These are phyloP conservation scores for Bipolaris bicolor DNA, from an alignment of 2,329 filamentous ascomycete species.

Conservation along the genomic window DNA sequence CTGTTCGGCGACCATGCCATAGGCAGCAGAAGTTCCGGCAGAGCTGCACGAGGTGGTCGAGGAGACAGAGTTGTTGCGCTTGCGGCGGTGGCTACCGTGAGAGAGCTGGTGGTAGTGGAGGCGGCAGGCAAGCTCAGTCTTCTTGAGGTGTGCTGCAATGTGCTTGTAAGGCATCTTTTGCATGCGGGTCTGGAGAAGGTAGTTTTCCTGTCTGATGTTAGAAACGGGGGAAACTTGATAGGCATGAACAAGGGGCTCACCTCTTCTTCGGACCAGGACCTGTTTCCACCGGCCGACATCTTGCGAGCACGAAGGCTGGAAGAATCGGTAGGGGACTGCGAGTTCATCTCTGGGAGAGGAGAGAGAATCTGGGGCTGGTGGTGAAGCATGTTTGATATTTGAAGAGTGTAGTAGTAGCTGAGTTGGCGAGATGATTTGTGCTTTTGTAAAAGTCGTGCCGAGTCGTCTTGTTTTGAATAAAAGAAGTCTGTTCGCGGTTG, in stretches of 20 bases:
- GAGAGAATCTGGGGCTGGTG: conserved; percentile 49
- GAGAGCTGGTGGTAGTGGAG: conserved; percentile 87
- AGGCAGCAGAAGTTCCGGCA: conserved; percentile 48
- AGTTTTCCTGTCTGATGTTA: conserved; percentile 69
- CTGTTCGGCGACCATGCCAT: conserved; percentile 44
- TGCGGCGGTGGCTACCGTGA: conserved; percentile 80
- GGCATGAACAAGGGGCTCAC: conserved; percentile 54
- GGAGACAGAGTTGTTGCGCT: conserved; percentile 74
- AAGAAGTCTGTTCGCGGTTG: conserved; percentile 56
- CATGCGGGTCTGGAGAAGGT: conserved; percentile 80
- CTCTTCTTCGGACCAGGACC: conserved; percentile 87
- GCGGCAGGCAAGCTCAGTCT: conserved; percentile 85
- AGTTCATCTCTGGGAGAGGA: conserved; percentile 47
- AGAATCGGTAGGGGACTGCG: conserved; percentile 30
- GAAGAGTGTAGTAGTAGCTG: conserved; percentile 3
- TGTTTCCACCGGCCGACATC: conserved; percentile 73
- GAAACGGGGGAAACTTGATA: background rate
- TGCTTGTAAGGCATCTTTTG: conserved; percentile 93
- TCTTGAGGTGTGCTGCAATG: conserved; percentile 82
- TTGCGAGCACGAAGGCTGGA: conserved; percentile 70
- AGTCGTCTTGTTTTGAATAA: conserved; percentile 23
- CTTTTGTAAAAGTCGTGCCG: conserved; percentile 45
- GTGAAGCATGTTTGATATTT: conserved; percentile 42
- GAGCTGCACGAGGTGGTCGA: conserved; percentile 55
- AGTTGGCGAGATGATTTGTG: conserved; percentile 2